Base-by-base conservation (phyloP, 176 grass and related monocot genomes). In the Pharus latifolius region DNA sequence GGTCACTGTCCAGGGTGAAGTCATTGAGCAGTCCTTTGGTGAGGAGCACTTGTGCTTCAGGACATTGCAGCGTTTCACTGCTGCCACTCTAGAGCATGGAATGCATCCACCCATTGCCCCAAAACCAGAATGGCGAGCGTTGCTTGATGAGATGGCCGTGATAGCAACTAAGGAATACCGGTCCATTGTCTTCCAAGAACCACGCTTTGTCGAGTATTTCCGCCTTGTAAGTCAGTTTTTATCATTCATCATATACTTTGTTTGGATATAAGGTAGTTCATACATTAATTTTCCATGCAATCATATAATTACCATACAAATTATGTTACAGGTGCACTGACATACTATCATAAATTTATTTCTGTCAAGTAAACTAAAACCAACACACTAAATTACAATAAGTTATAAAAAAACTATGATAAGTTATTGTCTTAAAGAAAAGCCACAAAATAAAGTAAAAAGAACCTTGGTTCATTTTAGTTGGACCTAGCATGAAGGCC, bases 41-140 rank as follows among this genome's bases (percentile, higher is more conserved):
- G 63, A 65, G 41, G 63, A 65, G 63, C 23, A 65, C 16, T 16
- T 65, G 63, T 65, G 63, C 43, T 65, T 65, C 63, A 46, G 25
- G 41, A 47, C 63, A 46, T 42, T 65, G 26, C 63, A 65, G 63
- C 63, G 63, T 47, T 65, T 65, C 41, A 65, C 42, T 5, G 25
- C 63, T 47, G 63, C 63, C 15, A 65, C 63, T 18, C 63, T 65
- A n/a, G 63, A 65, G 41, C 63, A 65, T 47, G 63, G 63, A 38
- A 81, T 81, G 68, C 78, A 81, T 15, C 78, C 78, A 4, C 78
- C 69, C 34, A 73, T 81, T 28, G 56, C 78, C 2, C 78, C 78
- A 29, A 81, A 81, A 45, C 69, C 78, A 7, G 69, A 81, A 58
- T 81, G 78, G 78, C 78, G 78, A 37, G 60, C 69, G 25, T 35